phyloP scores from a whole-genome alignment of 2,329 filamentous ascomycete genomes.

The Microsporum canis region DNA sequence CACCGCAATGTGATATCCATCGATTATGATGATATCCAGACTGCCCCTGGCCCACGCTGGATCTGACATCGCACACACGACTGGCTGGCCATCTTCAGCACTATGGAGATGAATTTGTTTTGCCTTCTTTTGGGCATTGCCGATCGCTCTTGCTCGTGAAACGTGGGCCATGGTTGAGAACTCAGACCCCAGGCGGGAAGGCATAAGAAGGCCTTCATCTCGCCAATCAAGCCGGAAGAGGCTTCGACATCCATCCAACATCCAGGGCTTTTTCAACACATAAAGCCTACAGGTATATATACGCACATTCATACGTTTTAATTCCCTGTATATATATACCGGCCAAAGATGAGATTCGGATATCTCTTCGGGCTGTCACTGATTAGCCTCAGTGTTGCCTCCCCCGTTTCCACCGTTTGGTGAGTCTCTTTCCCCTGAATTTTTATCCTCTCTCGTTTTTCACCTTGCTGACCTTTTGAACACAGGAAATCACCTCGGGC shows the following conservation, averaged over 20 bases:
- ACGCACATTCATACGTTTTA: neutral
- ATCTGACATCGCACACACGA: neutral
- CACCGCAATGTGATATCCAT: neutral
- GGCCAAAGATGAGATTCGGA: neutral
- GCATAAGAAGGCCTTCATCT: neutral
- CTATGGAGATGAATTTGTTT: neutral
- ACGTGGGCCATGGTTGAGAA: neutral
- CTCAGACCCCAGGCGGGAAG: neutral
- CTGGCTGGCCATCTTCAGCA: neutral
- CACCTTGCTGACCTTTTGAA: neutral
- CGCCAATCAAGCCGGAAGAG: neutral
- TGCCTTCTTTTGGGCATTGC: neutral
- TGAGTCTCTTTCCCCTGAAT: neutral
- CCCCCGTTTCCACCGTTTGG: neutral
- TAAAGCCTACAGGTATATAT: neutral
- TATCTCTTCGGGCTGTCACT: neutral
- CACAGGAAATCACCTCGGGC: neutral
- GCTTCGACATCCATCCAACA: neutral
- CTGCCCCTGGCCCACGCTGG: neutral
- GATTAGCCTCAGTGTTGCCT: neutral
- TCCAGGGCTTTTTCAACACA: neutral
- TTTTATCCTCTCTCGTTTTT: neutral
- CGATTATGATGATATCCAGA: neutral
- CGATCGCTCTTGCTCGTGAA: constrained; percentile 1
- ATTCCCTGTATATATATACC: neutral